Evolutionary conservation across 768 basidiomycete species (phyloP), one percentile per base, ranked within the genome.

Genomic region (Suillus sp.): DNA sequence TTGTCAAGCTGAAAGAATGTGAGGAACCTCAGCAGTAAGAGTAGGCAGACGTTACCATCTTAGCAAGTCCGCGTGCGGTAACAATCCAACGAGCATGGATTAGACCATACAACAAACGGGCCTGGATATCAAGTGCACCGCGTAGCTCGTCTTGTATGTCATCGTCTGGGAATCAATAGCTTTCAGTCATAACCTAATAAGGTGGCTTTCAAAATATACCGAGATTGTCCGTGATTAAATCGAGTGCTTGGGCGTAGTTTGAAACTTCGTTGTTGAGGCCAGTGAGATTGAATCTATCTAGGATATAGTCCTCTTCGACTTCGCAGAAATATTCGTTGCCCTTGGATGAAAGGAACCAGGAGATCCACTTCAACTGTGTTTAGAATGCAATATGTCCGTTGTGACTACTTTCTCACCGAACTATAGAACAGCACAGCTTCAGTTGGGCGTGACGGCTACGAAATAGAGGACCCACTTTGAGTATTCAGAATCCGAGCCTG

Each of bases 311-410:
- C 72, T 99, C 97, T 74, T 98, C 97, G 65, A 99, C 95, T 81
- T 99, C 96, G 76, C 96, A 97, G 72, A 98, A 99, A 80, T 99
- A 99, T 80, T 99, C 97, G 75, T 99, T 99, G 63, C 97, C 96
- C 75, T 97, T 97, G 22, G 94, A 95, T 25, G 93, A 93, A 6
- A 98, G 81, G 72, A 98, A 97, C 95, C 95, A 98, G 4, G 95
- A 94, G 69, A 96, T 96, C 95, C 95, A 98, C 93, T 96, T 68
- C 16, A 67, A 27, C 50, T 30, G 35, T 58, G 32, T 60, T 69
- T 38, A 76, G 58, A 65, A 69, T 64, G 42, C 13, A 61, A 48
- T n/a, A 56, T 65, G 62, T 66, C 45, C 18, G 43, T 48, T 27
- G 42, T 50, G 66, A 69, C 51, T 67, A 69, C 56, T 40, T 68